A percentile compares a stretch with the other conserved stretches of the same genome.
Evolutionary conservation across 257 asterid species (phyloP).

Genomic region (Marsdenia floribunda): DNA sequence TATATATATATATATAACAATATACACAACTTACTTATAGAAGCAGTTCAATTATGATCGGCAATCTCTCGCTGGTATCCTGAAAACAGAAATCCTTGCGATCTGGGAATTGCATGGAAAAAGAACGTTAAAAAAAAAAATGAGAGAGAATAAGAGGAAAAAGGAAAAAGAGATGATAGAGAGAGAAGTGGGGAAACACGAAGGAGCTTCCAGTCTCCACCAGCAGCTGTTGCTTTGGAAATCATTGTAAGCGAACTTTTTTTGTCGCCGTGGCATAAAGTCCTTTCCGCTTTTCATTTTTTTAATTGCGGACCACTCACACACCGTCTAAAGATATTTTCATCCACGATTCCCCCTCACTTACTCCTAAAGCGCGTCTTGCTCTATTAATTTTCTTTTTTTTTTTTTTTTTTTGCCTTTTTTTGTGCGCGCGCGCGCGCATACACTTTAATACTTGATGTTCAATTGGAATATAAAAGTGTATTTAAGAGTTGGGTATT

Average conservation of each 20-base stretch:
- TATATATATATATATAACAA: too few species aligned
- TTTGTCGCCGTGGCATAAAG: conserved; percentile 5
- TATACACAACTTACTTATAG: too few species aligned
- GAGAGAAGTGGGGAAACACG: not conserved
- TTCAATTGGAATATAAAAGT: too few species aligned
- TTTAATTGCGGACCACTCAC: not conserved
- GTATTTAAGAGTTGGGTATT: too few species aligned
- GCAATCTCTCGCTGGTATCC: too few species aligned
- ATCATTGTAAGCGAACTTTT: not conserved
- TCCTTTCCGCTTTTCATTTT: not conserved
- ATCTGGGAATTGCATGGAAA: too few species aligned
- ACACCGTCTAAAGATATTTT: not conserved
- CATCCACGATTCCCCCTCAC: not conserved
- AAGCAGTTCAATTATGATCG: too few species aligned
- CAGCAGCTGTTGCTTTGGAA: not conserved
- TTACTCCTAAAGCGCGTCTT: not conserved
- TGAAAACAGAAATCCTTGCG: too few species aligned
- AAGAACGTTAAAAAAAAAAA: not conserved
- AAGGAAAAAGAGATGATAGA: not conserved
- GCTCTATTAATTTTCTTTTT: not conserved
- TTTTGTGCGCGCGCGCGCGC: too few species aligned
- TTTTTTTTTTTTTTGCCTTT: too few species aligned
- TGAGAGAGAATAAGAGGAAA: not conserved
- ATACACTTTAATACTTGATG: too few species aligned
- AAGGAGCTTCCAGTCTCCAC: not conserved